Base-by-base conservation (phyloP, 2,329 filamentous ascomycete genomes). In the Iodosphaeria phyllophila region DNA sequence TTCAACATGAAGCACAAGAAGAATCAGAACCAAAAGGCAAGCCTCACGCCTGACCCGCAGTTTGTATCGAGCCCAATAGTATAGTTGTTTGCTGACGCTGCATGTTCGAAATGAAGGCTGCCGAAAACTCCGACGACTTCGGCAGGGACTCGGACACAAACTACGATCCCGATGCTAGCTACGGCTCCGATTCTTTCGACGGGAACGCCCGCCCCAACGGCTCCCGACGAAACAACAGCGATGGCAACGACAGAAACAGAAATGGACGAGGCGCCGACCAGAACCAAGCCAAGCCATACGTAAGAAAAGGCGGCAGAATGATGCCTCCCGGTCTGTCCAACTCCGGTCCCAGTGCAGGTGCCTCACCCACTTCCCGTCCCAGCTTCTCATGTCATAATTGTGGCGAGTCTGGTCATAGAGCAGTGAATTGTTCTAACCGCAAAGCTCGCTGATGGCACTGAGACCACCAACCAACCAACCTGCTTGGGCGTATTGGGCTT, bases 21-120 rank as follows among this genome's bases (percentile, higher is more conserved):
- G 8, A 27, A 22, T 10, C n/a, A 20, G n/a, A n/a, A n/a, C n/a
- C n/a, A n/a, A n/a, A n/a, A n/a, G n/a, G n/a, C 35, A n/a, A n/a
- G 35, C 46, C 32, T 30, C 31, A 21, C 23, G 32, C 18, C 26
- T 38, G 16, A 37, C 35, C 20, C 46, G 61, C 22, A 54, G 52
- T 22, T 79, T 74, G 42, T 66, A 62, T 45, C 58, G 50, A 11
- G 7, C n/a, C 12, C 13, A 13, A n/a, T n/a, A n/a, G n/a, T n/a
- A n/a, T n/a, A n/a, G n/a, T n/a, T n/a, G n/a, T n/a, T n/a, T n/a
- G n/a, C n/a, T n/a, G n/a, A n/a, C n/a, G n/a, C n/a, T n/a, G n/a
- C n/a, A n/a, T n/a, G n/a, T n/a, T n/a, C n/a, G n/a, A n/a, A n/a
- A n/a, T n/a, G n/a, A n/a, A n/a, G n/a, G n/a, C n/a, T n/a, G n/a